Evolutionary conservation across 768 basidiomycete genomes (phyloP).

Genomic region (Rhodotorula paludigena): DNA sequence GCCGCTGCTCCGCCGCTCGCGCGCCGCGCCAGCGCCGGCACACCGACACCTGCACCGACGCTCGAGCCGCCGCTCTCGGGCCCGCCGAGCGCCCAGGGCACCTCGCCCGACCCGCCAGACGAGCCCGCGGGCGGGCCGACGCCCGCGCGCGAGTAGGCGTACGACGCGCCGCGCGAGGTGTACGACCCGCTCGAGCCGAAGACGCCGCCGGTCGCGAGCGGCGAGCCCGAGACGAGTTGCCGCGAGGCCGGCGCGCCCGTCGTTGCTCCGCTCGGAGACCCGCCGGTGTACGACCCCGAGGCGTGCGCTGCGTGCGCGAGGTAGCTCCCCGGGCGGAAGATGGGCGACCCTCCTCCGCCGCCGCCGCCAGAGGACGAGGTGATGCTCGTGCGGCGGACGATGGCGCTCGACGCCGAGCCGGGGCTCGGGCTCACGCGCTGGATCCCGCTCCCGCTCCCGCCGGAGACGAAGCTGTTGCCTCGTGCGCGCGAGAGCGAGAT

Average conservation of each 20-base stretch:
- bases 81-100: too few relatives aligned
- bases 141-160: too few relatives aligned
- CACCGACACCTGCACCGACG: not conserved
- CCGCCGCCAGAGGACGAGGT: not conserved
- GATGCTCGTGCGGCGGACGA: slow-evolving; percentile 10
- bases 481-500: slow-evolving; percentile 31
- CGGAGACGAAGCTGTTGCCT: not conserved
- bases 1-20: not conserved
- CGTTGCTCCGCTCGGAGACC: not conserved
- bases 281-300: slow-evolving; percentile 12
- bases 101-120: not conserved
- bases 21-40: not conserved
- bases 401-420: not conserved
- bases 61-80: too few relatives aligned
- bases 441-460: not conserved
- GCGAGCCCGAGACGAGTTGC: not conserved
- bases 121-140: too few relatives aligned
- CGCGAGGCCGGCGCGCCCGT: not conserved
- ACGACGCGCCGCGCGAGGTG: too few relatives aligned
- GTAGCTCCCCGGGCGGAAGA: slow-evolving; percentile 34
- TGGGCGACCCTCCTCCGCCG: slow-evolving; percentile 7
- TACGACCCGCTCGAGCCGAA: too few relatives aligned
- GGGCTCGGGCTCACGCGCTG: slow-evolving; percentile 18
- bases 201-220: not conserved
- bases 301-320: slow-evolving; percentile 9